These are phyloP conservation scores for Alternaria sp. DNA, from an alignment of 2,329 filamentous ascomycete species.

Conservation along the genomic window DNA sequence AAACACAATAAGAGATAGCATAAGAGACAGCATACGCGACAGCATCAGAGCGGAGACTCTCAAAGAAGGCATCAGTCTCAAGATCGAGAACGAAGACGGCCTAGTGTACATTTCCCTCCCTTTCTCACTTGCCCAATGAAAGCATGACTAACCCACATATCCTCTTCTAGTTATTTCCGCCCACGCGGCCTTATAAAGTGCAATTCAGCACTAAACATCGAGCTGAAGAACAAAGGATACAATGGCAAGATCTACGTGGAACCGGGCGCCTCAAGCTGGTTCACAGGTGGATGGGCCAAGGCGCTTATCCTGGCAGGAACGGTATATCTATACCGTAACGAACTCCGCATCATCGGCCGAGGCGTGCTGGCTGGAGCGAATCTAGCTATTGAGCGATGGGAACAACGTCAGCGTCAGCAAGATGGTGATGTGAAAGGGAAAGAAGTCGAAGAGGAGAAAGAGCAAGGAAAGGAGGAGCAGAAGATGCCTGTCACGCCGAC, in stretches of 20 bases:
- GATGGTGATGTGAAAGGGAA: neutral
- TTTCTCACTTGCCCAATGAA: accelerated
- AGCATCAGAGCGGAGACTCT: neutral
- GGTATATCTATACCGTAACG: neutral
- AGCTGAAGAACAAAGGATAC: neutral
- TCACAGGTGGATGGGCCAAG: neutral
- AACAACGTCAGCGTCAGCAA: neutral
- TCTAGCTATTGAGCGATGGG: neutral
- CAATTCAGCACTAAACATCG: neutral
- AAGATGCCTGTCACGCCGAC: neutral
- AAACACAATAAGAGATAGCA: neutral
- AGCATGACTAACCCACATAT: neutral
- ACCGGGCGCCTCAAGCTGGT: neutral
- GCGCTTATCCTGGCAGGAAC: neutral
- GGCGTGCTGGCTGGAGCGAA: neutral
- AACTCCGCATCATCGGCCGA: neutral
- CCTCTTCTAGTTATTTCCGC: neutral
- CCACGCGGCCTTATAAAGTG: neutral
- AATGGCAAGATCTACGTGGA: neutral
- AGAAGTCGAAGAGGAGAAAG: neutral
- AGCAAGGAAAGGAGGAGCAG: neutral
- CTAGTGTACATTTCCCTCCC: neutral
- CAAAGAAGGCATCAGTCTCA: neutral
- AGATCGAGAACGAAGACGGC: neutral
- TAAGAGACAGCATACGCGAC: neutral